Evolutionary conservation across 805 yeast genomes (phyloP), one percentile per base, ranked within the genome.

Genomic region (Pichia phayaonensis): DNA sequence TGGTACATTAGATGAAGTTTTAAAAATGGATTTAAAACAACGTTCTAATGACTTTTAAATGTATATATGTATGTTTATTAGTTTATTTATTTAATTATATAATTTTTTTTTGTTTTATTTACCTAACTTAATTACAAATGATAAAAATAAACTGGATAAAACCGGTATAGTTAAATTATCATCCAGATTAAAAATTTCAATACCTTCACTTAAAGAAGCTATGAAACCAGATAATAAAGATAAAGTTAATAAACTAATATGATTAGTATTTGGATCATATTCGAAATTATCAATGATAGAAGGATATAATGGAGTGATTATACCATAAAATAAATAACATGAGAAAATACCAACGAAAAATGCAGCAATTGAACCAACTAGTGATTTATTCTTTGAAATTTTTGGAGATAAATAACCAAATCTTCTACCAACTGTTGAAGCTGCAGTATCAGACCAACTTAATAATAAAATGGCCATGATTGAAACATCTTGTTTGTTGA

Each of bases 361-460:
- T 6, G 98, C 96, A 23, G 97, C 98, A 23, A 82, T 47, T 1
- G 94, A 84, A 0, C 99, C 99, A 1, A 97, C 96, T 44, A 94
- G 71, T 3, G 96, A 86, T 67, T 94, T 94, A 54, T 80, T 79
- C 54, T 77, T 73, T 8, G 84, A 75, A 21, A 92, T 66, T 61
- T 84, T 81, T 40, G 95, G 95, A 8, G 97, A 88, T 56, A 84
- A 75, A 60, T 85, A 77, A 10, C 98, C 98, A 65, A 71, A 92
- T 49, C 77, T 78, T 57, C 99, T 76, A 40, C 99, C 99, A 61
- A 90, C 69, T 0, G 97, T 88, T 3, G 97, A 88, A 2, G 99
- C 99, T 2, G 97, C 92, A 11, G 98, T 89, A 63, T 94, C 99
- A 6, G 96, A 90, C 98, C 98, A 94, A 62, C 97, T 86, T 55